Percentiles rank a stretch among this genome's conserved stretches.
Conservation (phyloP, 2,329 filamentous ascomycete species). For the Nigrospora sphaerica region DNA sequence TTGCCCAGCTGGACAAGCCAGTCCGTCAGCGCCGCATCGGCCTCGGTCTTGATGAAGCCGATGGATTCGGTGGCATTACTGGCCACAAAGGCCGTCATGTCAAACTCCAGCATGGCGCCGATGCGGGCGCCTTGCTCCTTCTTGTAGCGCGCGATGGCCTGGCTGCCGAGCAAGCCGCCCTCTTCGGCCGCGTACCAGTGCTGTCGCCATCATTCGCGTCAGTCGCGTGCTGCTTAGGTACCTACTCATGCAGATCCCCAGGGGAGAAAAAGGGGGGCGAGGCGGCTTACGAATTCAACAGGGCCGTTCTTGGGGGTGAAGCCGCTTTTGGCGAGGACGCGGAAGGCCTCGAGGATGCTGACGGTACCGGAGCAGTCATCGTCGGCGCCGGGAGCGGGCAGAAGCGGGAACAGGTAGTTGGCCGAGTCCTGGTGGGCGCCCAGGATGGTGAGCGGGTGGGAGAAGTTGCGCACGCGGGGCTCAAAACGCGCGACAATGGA, state of each 20-base stretch:
- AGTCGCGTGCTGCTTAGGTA: no score
- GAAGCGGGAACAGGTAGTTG: conserved; percentile 62
- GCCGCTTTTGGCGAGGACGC: conserved; percentile 48
- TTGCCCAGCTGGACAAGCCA: conserved; percentile 25
- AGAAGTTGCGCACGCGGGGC: conserved; percentile 26
- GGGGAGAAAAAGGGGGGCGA: no score
- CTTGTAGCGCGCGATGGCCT: conserved; percentile 63
- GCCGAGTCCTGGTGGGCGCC: conserved; percentile 70
- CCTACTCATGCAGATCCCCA: no score
- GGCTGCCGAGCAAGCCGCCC: conserved; percentile 45
- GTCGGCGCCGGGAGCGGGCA: conserved; percentile 65
- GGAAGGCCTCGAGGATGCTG: conserved; percentile 65
- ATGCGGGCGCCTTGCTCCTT: conserved; percentile 53
- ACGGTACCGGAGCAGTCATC: conserved; percentile 68
- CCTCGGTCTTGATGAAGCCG: conserved; percentile 28
- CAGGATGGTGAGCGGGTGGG: conserved; percentile 40
- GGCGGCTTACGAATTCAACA: conserved; percentile 48
- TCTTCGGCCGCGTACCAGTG: conserved; percentile 29
- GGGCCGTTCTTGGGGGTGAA: conserved; percentile 28
- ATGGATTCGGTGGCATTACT: conserved; percentile 30
- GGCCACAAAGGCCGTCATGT: conserved; percentile 31
- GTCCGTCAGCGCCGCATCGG: conserved; percentile 26
- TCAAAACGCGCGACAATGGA: conserved; percentile 64
- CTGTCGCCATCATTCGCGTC: no score
- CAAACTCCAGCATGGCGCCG: conserved; percentile 65